Evolutionary conservation across 495 filamentous ascomycete genomes (phyloP), one percentile per base, ranked within the genome.

Genomic region (Parachaetomium inaequale): DNA sequence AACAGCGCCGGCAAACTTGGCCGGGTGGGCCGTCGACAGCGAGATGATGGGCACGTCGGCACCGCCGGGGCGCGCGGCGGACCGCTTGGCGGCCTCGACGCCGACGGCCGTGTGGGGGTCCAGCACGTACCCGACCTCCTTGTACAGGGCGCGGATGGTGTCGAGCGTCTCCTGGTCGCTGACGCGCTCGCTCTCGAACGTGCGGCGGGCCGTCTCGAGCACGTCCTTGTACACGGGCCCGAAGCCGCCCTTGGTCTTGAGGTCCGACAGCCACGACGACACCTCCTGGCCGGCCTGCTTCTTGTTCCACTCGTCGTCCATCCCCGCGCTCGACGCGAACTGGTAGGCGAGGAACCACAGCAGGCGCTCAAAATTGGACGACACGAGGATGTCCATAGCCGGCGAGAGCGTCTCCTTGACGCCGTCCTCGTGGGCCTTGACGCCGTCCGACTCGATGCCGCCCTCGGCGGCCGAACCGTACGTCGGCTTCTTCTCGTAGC

Each of bases 351-450:
- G 80, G 79, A 88, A 96, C 93, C 93, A 97, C n/a, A 98, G 80
- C 0, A 98, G 81, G 29, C 94, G 84, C 79, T 98, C 94, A 73
- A 98, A 97, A 80, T 98, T 98, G 73, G 87, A 92, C 57, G 85
- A 89, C 38, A 97, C 92, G 14, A 98, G 81, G 57, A 97, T 97
- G 72, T 98, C 94, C 94, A 98, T 98, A 21, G 94, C 94, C 0
- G 94, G 93, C 55, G 84, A 88, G 40, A 91, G 78, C 0, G 94
- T 97, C 74, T 94, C 93, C 74, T 90, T 91, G 56, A 91, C 88
- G 50, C 88, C 89, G 40, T 82, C 82, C 42, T 79, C 78, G 67
- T 89, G 83, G 5, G 87, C 87, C 70, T 89, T 85, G 36, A 75
- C 83, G 28, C 85, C 87, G 65, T 90, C 87, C 34, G 76, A 77